Evolutionary conservation across 2,329 filamentous ascomycete species (phyloP).

Genomic region (Scytalidium lignicola): DNA sequence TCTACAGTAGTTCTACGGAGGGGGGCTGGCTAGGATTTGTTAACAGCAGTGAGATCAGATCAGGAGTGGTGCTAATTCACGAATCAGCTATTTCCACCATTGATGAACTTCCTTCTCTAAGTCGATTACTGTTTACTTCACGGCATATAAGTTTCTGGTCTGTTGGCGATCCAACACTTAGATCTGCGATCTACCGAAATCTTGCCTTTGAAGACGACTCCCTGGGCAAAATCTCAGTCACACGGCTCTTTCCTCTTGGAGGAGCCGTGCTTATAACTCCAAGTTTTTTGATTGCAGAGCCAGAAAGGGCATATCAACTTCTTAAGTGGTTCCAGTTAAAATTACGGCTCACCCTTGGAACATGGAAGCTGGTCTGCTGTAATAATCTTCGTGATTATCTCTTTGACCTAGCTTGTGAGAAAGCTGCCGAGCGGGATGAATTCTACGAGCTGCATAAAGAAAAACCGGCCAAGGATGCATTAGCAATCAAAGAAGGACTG

Average conservation of each 20-base stretch:
- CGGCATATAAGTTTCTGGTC: slow-evolving; percentile 19
- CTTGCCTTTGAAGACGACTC: slow-evolving; percentile 6
- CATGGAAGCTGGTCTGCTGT: slow-evolving; percentile 17
- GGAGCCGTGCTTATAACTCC: slow-evolving; percentile 43
- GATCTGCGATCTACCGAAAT: slow-evolving; percentile 25
- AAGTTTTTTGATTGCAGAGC: slow-evolving; percentile 44
- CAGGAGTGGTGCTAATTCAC: slow-evolving; percentile 23
- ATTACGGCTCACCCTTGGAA: slow-evolving; percentile 9
- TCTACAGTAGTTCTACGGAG: slow-evolving; percentile 35
- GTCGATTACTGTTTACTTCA: background rate
- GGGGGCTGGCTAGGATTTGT: slow-evolving; percentile 46
- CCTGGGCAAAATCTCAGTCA: slow-evolving; percentile 32
- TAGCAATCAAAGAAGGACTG: slow-evolving; percentile 16
- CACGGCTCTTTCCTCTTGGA: slow-evolving; percentile 38
- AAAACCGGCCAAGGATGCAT: slow-evolving; percentile 19
- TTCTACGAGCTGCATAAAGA: slow-evolving; percentile 14
- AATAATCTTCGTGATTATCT: slow-evolving; percentile 21
- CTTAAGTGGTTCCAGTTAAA: slow-evolving; percentile 35
- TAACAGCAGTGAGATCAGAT: slow-evolving; percentile 14
- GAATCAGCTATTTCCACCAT: slow-evolving; percentile 15
- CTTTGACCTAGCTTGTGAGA: slow-evolving; percentile 22
- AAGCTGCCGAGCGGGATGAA: slow-evolving; percentile 19
- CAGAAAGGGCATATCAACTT: slow-evolving; percentile 32
- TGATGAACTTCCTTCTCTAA: slow-evolving; percentile 14
- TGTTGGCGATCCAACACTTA: slow-evolving; percentile 16